Base-by-base conservation (phyloP, 108 stramenopile species). In the Nitzschia putrida region DNA sequence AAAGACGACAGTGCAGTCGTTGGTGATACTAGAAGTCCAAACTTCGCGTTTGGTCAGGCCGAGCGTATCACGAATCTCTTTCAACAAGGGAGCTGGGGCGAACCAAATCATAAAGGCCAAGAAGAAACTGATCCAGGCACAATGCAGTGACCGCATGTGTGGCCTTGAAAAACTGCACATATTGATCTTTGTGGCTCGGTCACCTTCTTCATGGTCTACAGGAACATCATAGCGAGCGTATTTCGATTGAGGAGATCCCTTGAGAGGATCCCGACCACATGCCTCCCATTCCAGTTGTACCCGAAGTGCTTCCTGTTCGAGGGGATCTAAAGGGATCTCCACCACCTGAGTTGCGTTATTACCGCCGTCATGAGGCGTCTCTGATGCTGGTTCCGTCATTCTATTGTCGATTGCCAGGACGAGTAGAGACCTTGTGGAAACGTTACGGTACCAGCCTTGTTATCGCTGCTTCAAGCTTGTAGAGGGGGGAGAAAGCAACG, bases 101-200 rank as follows among this genome's bases (percentile, higher is more conserved):
- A 95, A 95, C 95, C 95, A 95, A 66, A 83, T 78, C 72, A 86
- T 76, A 81, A 95, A 95, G 7, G 92, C 90, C 14, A 71, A 61
- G 77, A 94, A 93, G 83, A 91, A 91, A 26, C 66, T 71, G 4
- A 84, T 44, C 92, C 92, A 93, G 3, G 86, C 79, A 66, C 79
- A 79, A 76, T 93, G 92, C 67, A 93, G 86, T 21, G 83, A 90
- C 29, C 94, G 84, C 92, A 90, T 93, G 77, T 92, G 91, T 10
- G 91, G 91, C 26, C 88, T 81, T 43, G 60, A 58, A 61, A 76
- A 75, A 37, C 59, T 74, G 29, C 39, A 71, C 3, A 95, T 61
- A 74, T 88, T 90, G 71, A 95, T 78, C 71, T 85, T 73, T 9
- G 75, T 89, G 40, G 88, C 89, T 56, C 78, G 76, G 72, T 90